Evolutionary conservation across 441 rosid genomes (phyloP), one percentile per base, ranked within the genome.

Genomic region (Kokia cookei): DNA sequence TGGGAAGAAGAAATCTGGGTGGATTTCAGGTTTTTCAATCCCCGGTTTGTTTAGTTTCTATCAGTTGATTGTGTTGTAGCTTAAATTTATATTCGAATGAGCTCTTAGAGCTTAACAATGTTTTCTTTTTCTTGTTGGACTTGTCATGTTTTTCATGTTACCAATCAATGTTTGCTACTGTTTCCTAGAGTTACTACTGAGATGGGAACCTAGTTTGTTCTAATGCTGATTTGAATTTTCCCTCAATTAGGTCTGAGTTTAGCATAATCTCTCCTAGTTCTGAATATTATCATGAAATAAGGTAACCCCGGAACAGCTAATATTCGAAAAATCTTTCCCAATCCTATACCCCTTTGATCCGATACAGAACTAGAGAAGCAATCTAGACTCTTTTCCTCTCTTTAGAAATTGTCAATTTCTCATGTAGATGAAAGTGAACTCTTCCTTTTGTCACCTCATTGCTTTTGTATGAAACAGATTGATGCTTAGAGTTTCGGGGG

Each of bases 1-100:
- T 62, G 76, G 81, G 86, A 82, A 79, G 75, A 74, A 78, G 79
- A 82, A 73, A 77, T 87, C 89, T 84, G 84, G 76, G 61, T 75
- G 27, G 76, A 51, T 74, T 80, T 89, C 88, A 84, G 93, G 90
- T 84, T 86, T 81, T 86, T 79, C 83, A 14, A 76, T 82, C 81
- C 91, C 82, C 35, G 83, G 80, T 78, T 82, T 78, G 71, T 82
- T 84, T 78, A 81, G 75, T 53, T 83, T 77, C 78, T 77, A 75
- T 72, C 67, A 75, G 59, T 75, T 76, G 65, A 71, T 43, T 77
- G 66, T 73, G 73, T 78, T 76, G 75, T 65, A 35, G 65, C 19
- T 79, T 73, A 51, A 70, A 47, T 74, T 66, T 71, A 61, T 70
- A 82, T 75, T 79, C 64, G 68, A 76, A 67, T 81, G 78, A 7